Percentiles rank a stretch among this genome's conserved stretches.
phyloP scores from a whole-genome alignment of 148 eudicot genomes.

The Beta vulgaris region DNA sequence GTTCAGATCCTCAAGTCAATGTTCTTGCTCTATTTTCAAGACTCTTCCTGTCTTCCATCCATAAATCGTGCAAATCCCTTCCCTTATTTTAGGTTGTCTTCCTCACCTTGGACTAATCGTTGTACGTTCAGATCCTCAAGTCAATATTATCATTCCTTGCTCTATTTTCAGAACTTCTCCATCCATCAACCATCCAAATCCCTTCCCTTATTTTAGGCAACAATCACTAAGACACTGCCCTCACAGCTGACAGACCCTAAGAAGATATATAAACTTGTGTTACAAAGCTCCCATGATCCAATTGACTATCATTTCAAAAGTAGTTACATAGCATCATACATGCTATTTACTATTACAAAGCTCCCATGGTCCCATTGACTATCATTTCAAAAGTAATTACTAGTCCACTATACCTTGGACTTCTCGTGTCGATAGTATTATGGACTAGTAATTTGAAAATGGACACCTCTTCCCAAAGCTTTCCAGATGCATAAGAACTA shows the following conservation, averaged over 20 bases:
- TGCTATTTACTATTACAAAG: background rate
- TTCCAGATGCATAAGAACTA: background rate
- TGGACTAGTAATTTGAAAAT: background rate
- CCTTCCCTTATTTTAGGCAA: background rate
- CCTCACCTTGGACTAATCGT: background rate
- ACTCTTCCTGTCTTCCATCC: background rate
- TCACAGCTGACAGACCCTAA: background rate
- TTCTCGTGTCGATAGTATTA: background rate
- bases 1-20: no score
- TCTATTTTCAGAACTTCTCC: background rate
- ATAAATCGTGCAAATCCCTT: constrained; percentile 1
- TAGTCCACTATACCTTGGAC: no score
- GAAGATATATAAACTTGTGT: background rate
- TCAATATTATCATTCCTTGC: background rate
- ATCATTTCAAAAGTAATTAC: no score
- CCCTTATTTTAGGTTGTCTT: background rate
- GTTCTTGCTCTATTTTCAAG: no score
- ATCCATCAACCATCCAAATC: constrained; percentile 3
- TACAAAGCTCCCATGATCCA: background rate
- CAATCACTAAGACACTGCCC: background rate
- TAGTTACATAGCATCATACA: background rate
- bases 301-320: background rate
- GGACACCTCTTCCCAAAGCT: background rate
- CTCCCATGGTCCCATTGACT: no score
- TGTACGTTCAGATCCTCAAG: background rate